A percentile compares a stretch with the other conserved stretches of the same genome.
Conservation (phyloP, 176 grass and related monocot species). For the Aegilops sharonensis region DNA sequence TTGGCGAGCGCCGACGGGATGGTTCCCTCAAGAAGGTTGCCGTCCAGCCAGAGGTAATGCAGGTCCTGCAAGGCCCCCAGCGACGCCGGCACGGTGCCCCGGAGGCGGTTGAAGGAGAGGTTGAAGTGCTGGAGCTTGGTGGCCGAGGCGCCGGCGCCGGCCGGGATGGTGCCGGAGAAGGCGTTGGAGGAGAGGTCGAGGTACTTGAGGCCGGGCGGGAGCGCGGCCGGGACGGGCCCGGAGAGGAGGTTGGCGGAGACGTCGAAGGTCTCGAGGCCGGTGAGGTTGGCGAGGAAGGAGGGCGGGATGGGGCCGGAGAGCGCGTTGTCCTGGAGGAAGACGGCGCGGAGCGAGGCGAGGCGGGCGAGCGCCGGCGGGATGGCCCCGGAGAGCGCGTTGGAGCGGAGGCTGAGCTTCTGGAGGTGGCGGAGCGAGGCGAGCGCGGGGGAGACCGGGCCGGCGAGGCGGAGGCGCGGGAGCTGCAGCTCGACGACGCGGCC, state of each 20-base stretch:
- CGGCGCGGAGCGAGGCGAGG: conserved; percentile 55
- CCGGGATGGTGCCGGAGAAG: conserved; percentile 61
- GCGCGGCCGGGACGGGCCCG: conserved; percentile 52
- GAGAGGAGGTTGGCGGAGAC: conserved; percentile 74
- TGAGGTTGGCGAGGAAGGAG: conserved; percentile 70
- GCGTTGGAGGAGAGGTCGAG: conserved; percentile 94
- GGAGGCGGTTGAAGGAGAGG: conserved; percentile 84
- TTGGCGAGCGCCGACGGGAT: conserved; percentile 85
- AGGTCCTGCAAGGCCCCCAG: conserved; percentile 67
- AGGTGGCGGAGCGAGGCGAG: conserved; percentile 59
- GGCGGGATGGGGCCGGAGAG: conserved; percentile 67
- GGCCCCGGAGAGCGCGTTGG: conserved; percentile 70
- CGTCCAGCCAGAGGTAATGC: conserved; percentile 89
- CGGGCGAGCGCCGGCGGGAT: conserved; percentile 55
- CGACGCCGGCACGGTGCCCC: conserved; percentile 70
- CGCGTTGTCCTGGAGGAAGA: conserved; percentile 86
- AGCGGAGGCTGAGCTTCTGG: conserved; percentile 79
- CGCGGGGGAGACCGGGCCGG: conserved; percentile 61
- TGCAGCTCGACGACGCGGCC: conserved; percentile 74
- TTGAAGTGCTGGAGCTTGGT: conserved; percentile 73
- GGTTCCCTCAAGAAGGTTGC: conserved; percentile 85
- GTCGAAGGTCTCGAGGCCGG: conserved; percentile 67
- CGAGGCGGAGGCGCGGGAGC: conserved; percentile 75
- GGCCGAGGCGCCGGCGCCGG: conserved; percentile 43
- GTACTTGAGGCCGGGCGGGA: conserved; percentile 55